Conservation (phyloP, 1,284 basidiomycete genomes). For the Sphaerobolus stellatus region DNA sequence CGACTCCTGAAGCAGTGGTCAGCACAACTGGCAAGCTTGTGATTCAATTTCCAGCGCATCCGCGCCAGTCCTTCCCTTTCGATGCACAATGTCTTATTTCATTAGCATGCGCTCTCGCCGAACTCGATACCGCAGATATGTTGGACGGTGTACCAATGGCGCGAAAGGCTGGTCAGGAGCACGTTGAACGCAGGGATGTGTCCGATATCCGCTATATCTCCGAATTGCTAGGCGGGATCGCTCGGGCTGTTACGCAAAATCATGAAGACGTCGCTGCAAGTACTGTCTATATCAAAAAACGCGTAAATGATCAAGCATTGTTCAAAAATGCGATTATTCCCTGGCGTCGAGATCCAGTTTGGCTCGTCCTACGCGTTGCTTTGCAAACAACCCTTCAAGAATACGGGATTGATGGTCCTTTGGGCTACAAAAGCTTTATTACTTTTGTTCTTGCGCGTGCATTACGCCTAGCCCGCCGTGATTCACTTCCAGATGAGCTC, state of each 20-base stretch:
- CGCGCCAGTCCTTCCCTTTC: conserved; percentile 32
- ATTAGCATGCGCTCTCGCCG: conserved; percentile 32
- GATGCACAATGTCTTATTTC: conserved; percentile 29
- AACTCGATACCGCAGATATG: conserved; percentile 29
- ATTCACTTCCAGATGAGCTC: no score
- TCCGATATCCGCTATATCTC: conserved; percentile 43
- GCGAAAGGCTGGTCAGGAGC: conserved; percentile 25
- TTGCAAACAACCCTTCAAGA: conserved; percentile 41
- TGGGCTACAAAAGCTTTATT: conserved; percentile 49
- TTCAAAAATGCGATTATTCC: conserved; percentile 37
- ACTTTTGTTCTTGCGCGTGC: conserved; percentile 40
- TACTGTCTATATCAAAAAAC: conserved; percentile 28
- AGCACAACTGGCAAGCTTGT: conserved; percentile 37
- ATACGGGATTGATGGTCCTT: conserved; percentile 12
- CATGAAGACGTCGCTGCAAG: conserved; percentile 23
- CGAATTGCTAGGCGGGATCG: conserved; percentile 40
- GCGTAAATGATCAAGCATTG: conserved; percentile 46
- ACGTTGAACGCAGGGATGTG: conserved; percentile 29
- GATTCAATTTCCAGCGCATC: conserved; percentile 34
- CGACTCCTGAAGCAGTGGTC: conserved; percentile 34
- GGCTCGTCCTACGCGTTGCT: conserved; percentile 46
- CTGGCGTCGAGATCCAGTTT: conserved; percentile 48
- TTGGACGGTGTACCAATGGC: conserved; percentile 17
- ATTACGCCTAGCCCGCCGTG: no score
- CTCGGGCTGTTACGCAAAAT: conserved; percentile 30